Evolutionary conservation across 2,329 filamentous ascomycete genomes (phyloP).

Genomic region (Ophiostoma montium): DNA sequence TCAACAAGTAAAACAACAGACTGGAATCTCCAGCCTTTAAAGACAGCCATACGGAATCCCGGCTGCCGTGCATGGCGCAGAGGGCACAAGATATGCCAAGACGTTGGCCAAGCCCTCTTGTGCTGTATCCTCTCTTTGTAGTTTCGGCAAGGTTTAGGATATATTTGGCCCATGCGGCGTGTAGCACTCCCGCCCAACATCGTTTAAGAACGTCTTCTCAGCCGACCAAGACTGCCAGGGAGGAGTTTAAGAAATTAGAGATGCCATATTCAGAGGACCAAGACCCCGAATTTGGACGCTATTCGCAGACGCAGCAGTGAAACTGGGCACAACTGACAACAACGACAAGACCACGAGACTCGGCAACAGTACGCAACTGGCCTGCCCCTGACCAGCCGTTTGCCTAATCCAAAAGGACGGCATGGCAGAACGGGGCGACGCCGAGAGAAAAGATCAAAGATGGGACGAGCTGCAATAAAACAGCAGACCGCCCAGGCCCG

Average conservation of each 20-base stretch:
- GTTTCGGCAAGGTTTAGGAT: not conserved
- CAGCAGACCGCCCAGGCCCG: not conserved
- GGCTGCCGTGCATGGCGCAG: not conserved
- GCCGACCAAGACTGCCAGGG: too few relatives aligned
- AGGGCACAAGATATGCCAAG: slow-evolving; percentile 6
- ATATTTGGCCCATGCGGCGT: too few relatives aligned
- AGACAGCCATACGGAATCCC: not conserved
- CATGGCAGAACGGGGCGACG: not conserved
- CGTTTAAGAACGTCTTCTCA: too few relatives aligned
- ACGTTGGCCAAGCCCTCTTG: slow-evolving; percentile 2
- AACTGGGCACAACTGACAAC: too few relatives aligned
- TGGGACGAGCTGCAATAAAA: not conserved
- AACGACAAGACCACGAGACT: too few relatives aligned
- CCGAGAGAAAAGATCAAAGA: not conserved
- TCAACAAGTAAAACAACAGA: not conserved
- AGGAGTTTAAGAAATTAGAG: too few relatives aligned
- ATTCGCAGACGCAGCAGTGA: too few relatives aligned
- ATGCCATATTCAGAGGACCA: too few relatives aligned
- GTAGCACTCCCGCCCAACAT: too few relatives aligned
- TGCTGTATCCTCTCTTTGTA: not conserved
- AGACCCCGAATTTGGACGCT: too few relatives aligned
- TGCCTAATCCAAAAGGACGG: not conserved
- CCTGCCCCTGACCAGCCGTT: not conserved
- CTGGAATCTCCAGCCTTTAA: too few relatives aligned
- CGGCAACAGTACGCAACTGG: not conserved